A percentile compares a stretch with the other conserved stretches of the same genome.
Evolutionary conservation across 1,139 yeast species (phyloP).

Genomic region (Suhomyces wounanorum): DNA sequence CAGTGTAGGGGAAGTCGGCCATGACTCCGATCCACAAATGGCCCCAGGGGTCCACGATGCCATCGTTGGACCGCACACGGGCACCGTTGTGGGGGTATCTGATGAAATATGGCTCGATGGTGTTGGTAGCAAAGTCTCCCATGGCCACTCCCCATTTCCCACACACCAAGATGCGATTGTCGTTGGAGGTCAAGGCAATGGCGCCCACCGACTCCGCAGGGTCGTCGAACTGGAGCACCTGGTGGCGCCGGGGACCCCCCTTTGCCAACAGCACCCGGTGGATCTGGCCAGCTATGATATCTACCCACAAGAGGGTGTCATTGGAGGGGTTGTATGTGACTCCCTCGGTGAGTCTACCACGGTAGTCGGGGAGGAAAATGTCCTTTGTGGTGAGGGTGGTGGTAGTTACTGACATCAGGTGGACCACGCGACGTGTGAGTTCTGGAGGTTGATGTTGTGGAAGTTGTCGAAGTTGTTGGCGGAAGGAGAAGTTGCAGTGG

Average conservation of each 20-base stretch:
- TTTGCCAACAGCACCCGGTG: slow-evolving; percentile 44
- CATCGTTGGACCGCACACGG: slow-evolving; percentile 70
- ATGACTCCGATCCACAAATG: slow-evolving; percentile 75
- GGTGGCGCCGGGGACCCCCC: slow-evolving; percentile 34
- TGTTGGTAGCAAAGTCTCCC: slow-evolving; percentile 44
- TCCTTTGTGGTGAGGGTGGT: slow-evolving; percentile 16
- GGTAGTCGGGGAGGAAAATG: slow-evolving; percentile 44
- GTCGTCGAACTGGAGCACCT: slow-evolving; percentile 35
- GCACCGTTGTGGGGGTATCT: slow-evolving; percentile 40
- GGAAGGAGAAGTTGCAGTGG: not conserved
- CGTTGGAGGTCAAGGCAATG: slow-evolving; percentile 54
- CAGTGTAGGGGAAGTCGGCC: slow-evolving; percentile 50
- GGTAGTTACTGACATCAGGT: not conserved
- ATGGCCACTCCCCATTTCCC: slow-evolving; percentile 58
- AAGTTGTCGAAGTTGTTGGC: not conserved
- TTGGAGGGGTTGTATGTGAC: slow-evolving; percentile 60
- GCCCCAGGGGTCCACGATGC: slow-evolving; percentile 69
- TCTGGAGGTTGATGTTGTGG: not conserved
- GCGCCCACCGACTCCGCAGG: slow-evolving; percentile 56
- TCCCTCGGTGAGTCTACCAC: slow-evolving; percentile 67
- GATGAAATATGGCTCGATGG: slow-evolving; percentile 42
- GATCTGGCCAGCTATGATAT: slow-evolving; percentile 59
- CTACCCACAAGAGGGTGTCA: slow-evolving; percentile 67
- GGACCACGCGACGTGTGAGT: not conserved
- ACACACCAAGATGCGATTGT: slow-evolving; percentile 50